Conservation (phyloP, 129 eudicot genomes). For the Saposhnikovia divaricata region DNA sequence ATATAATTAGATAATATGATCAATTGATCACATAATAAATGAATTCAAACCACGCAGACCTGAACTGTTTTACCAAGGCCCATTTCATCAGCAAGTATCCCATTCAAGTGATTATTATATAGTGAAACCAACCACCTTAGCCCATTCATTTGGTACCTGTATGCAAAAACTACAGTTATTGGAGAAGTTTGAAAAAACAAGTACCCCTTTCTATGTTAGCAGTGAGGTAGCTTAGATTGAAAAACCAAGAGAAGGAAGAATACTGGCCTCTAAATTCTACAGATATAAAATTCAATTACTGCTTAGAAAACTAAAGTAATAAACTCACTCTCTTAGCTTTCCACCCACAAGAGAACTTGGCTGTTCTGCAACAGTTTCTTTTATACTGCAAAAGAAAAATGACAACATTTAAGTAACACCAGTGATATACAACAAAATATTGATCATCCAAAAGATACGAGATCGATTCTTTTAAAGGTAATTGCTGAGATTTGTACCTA, state of each 20-base stretch:
- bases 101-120: conserved; percentile 94
- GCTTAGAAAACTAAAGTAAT: conserved; percentile 4
- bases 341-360: conserved; percentile 80
- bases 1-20: background rate
- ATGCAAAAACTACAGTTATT: conserved; percentile 11
- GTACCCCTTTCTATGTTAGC: background rate
- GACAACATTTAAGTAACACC: background rate
- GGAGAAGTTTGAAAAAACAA: conserved; percentile 1
- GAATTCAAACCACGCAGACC: conserved; percentile 30
- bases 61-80: conserved; percentile 99
- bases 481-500: conserved; percentile 41
- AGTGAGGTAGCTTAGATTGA: background rate
- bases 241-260: background rate
- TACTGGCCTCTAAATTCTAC: background rate
- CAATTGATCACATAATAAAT: background rate
- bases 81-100: conserved; percentile 99
- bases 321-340: conserved; percentile 85
- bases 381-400: conserved; percentile 53
- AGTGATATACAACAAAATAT: background rate
- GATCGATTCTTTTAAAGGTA: background rate
- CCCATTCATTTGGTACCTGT: conserved; percentile 97
- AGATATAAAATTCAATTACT: background rate
- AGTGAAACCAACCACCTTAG: conserved; percentile 91
- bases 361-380: conserved; percentile 77
- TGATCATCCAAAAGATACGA: background rate